Evolutionary conservation across 2,329 filamentous ascomycete species (phyloP), one percentile per base, ranked within the genome.

Genomic region (Trichophaea hybrida): DNA sequence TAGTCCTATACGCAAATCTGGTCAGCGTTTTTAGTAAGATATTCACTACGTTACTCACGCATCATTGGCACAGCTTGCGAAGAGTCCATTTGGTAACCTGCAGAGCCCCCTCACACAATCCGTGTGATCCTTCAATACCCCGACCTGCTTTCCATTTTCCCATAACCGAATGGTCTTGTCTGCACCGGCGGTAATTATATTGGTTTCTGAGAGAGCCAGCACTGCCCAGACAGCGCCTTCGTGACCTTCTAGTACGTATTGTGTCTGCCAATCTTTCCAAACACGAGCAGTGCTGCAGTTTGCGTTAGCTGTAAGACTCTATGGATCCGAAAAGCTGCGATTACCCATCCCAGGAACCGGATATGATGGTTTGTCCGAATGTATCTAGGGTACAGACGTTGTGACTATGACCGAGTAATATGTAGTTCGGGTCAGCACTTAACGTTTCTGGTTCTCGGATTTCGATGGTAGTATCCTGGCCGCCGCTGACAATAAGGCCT

Each of bases 31-130:
- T 12, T 13, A 35, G 13, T 37, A 15, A 51, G 44, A 35, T 17
- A 24, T 17, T 43, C 5, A 59, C 38, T 15, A 15, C 33, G 12
- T 53, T 8, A 56, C 61, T 37, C 59, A 69, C 67, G 88, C 88
- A 69, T 98, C 93, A 69, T 97, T 98, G 67, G 88, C 88, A 13
- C 93, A 90, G 48, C 90, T 94, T 50, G 90, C 93, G 71, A 98
- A 90, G n/a, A 94, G 84, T 15, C 80, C 80, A 31, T 76, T 71
- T 0, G 88, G 84, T n/a, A 97, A 75, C 67, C 82, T 83, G 72
- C 86, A 91, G 7, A 98, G 77, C n/a, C 90, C 89, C 62, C 93
- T 83, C 56, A 97, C 86, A 38, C 94, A 85, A 67, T 94, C 88
- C 32, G 83, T 81, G 50, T 87, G 88, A 57, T 85, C 82, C 66